Conservation (phyloP, 768 basidiomycete species). For the Hemileccinum impolitum region DNA sequence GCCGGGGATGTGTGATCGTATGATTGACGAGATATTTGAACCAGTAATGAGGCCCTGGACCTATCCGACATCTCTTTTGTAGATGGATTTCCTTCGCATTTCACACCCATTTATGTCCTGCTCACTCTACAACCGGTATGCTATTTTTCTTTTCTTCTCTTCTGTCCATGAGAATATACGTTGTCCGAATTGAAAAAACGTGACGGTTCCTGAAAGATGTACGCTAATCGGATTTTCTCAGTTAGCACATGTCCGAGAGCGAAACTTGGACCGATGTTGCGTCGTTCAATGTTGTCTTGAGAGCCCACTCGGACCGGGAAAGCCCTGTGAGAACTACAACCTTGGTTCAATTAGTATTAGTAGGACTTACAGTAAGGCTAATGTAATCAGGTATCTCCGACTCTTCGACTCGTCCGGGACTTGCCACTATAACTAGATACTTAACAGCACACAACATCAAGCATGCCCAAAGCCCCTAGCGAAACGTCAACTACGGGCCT, state of each 20-base stretch:
- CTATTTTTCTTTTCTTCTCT: slow-evolving; percentile 28
- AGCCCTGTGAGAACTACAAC: too few relatives aligned
- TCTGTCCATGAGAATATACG: slow-evolving; percentile 34
- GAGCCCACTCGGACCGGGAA: too few relatives aligned
- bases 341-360: too few relatives aligned
- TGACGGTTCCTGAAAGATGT: too few relatives aligned
- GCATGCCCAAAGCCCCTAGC: slow-evolving; percentile 39
- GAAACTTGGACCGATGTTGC: too few relatives aligned
- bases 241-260: too few relatives aligned
- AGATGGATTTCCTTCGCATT: slow-evolving; percentile 40
- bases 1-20: slow-evolving; percentile 66
- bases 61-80: slow-evolving; percentile 19
- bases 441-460: neutral
- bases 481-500: slow-evolving; percentile 2
- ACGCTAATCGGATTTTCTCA: too few relatives aligned
- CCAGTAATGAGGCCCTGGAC: slow-evolving; percentile 15
- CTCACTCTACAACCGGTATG: slow-evolving; percentile 65
- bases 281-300: too few relatives aligned
- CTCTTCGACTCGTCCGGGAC: too few relatives aligned
- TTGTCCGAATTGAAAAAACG: slow-evolving; percentile 26
- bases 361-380: too few relatives aligned
- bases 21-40: slow-evolving; percentile 38
- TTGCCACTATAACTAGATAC: too few relatives aligned
- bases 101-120: slow-evolving; percentile 68
- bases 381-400: too few relatives aligned